phyloP scores from a whole-genome alignment of 176 grass and related monocot species.

The barley (Hordeum vulgare) region MorexV3_pseudomolecules_assembly NC_058520.1:152142494-152142993 shows the following conservation, averaged over 20 bases:
- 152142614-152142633: constrained; percentile 33
- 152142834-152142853: too few relatives aligned
- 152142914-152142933: too few relatives aligned
- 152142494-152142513: constrained; percentile 24
- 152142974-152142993: too few relatives aligned
- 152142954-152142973: too few relatives aligned
- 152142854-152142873: too few relatives aligned
- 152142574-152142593: constrained; percentile 41
- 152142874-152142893: too few relatives aligned
- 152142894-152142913: too few relatives aligned
- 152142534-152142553: constrained; percentile 29
- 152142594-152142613: constrained; percentile 13
- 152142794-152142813: too few relatives aligned
- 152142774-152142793: constrained; percentile 1
- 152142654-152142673: constrained; percentile 25
- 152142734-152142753: constrained; percentile 46
- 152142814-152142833: too few relatives aligned
- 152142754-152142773: neutral
- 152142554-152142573: constrained; percentile 36
- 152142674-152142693: constrained; percentile 26
- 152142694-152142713: constrained; percentile 25
- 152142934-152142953: too few relatives aligned
- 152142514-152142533: constrained; percentile 18
- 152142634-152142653: constrained; percentile 19
- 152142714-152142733: constrained; percentile 33